Evolutionary conservation across 768 basidiomycete genomes (phyloP), one percentile per base, ranked within the genome.

Genomic region (Clathrus columnatus): DNA sequence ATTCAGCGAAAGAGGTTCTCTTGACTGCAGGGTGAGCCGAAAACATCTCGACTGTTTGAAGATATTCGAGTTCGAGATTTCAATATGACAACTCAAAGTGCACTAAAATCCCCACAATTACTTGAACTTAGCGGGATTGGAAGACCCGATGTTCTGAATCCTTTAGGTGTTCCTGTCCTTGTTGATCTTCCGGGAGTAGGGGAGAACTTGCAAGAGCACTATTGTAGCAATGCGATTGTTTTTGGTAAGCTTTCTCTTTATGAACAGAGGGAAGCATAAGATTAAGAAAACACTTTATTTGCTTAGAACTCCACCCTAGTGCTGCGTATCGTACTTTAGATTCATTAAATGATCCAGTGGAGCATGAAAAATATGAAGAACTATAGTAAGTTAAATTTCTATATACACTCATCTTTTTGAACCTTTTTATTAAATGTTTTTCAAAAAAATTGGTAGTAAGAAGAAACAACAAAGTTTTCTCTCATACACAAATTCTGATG

Each of bases 161-260:
- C 67, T 32, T 68, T 77, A 50, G 72, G 71, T 8, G 75, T 91
- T 29, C 60, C 68, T 6, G 70, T 73, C 56, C 50, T 79, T 23
- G 73, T 85, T 16, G 80, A 87, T 52, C 76, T 90, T 11, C 85
- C 86, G 1, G 84, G 83, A 17, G 88, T 93, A 0, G 88, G 89
- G 8, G 83, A 85, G 62, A 79, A 87, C 59, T 59, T 75, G 48
- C 76, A 77, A 61, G 75, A 79, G 55, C 75, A 82, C 55, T 5
- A 14, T 36, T 36, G 14, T 3, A 36, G n/a, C 7, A 36, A 14
- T n/a, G n/a, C 14, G 11, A 36, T 36, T 36, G 4, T n/a, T 14
- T 36, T 36, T 36, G 36, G 36, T 8, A 8, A 36, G 36, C n/a
- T 4, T 11, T 14, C n/a, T 14, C n/a, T n/a, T n/a, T n/a, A n/a